Base-by-base conservation (phyloP, 768 basidiomycete genomes). In the Ephemerocybe angulata region DNA sequence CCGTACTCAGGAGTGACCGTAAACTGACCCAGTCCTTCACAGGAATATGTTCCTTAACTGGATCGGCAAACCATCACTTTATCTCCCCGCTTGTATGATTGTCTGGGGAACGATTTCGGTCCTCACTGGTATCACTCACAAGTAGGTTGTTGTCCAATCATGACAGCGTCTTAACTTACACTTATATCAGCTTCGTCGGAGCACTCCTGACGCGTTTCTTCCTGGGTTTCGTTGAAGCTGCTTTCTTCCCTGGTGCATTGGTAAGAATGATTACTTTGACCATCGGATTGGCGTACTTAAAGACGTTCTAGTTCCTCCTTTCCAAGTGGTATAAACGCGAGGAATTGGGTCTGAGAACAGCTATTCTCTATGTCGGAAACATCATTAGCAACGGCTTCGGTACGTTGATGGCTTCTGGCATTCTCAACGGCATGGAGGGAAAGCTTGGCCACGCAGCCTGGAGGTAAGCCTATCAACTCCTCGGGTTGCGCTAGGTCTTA, bases 381-480 rank as follows among this genome's bases (percentile, higher is more conserved):
- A 76, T 94, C 22, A 84, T 93, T 57, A 87, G 85, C 55, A 95
- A 93, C 69, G 92, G 90, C 0, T 93, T 94, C 63, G 91, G 92
- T 1, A 77, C 88, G 1, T 74, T 95, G 15, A 81, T 94, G 52
- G 90, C 91, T 6, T 88, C 88, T 27, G 89, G 81, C 0, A 88
- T 94, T 50, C 76, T 95, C 41, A 77, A 80, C 57, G 75, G 76
- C 10, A 89, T 94, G 88, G 76, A 90, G 29, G 89, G 88, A 1
- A 76, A 80, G 42, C 75, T 84, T n/a, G 91, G 90, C 1, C 77
- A 81, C 57, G 75, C 86, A 3, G 88, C 87, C 2, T 95, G 93
- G 93, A 76, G 87, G 80, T 87, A 65, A 67, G 76, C 35, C 12
- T 51, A 25, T 46, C n/a, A 11, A 12, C 27, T 41, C 15, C n/a